Conservation (phyloP, 495 filamentous ascomycete species). For the Tuber borchii region DNA sequence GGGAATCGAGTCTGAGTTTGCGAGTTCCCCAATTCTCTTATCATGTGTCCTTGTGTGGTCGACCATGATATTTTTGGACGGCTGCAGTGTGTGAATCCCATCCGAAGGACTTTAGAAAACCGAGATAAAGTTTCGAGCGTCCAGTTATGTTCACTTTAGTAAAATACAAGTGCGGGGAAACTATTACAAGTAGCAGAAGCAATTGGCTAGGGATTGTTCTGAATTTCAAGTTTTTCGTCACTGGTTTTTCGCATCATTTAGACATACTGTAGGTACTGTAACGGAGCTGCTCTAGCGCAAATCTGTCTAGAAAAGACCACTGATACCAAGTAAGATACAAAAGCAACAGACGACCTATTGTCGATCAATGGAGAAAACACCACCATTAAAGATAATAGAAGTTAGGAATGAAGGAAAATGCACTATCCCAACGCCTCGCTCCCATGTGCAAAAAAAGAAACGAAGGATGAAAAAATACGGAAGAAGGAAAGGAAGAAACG, state of each 20-base stretch:
- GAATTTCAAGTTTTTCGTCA: not conserved
- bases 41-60: not conserved
- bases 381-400: slow-evolving; percentile 4
- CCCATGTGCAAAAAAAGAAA: slow-evolving; percentile 7
- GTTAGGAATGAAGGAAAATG: not conserved
- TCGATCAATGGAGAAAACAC: not conserved
- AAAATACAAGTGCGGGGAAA: not conserved
- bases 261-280: not conserved
- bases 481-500: slow-evolving; percentile 6
- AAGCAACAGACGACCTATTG: slow-evolving; percentile 8
- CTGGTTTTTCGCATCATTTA: not conserved
- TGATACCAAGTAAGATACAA: not conserved
- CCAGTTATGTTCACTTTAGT: not conserved
- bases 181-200: not conserved
- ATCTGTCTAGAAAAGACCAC: not conserved
- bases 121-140: not conserved
- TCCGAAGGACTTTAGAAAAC: not conserved
- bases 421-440: slow-evolving; percentile 12
- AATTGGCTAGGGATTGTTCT: not conserved
- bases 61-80: not conserved
- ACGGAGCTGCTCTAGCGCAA: not conserved
- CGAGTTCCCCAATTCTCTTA: not conserved
- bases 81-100: not conserved
- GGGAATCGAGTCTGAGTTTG: not conserved
- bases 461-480: slow-evolving; percentile 7